These are phyloP conservation scores for Russula earlei DNA, from an alignment of 768 basidiomycete species.

Conservation along the genomic window DNA sequence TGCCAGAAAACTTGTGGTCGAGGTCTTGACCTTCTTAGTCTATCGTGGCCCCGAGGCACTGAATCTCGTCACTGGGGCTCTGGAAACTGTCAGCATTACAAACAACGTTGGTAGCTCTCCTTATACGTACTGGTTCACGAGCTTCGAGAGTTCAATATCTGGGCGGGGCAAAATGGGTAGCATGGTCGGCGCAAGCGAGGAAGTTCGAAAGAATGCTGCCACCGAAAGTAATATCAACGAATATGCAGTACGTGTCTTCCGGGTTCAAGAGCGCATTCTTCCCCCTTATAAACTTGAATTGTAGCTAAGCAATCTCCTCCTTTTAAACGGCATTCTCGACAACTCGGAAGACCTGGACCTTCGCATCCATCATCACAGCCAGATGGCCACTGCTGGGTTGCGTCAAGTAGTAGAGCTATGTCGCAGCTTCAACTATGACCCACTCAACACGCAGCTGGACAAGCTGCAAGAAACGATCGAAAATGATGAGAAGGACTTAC, in stretches of 20 bases:
- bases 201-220: slow-evolving; percentile 60
- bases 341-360: slow-evolving; percentile 70
- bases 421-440: slow-evolving; percentile 50
- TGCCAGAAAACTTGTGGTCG: slow-evolving; percentile 68
- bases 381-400: slow-evolving; percentile 86
- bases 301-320: slow-evolving; percentile 60
- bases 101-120: slow-evolving; percentile 48
- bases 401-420: slow-evolving; percentile 63
- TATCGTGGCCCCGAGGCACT: slow-evolving; percentile 54
- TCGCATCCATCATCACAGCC: slow-evolving; percentile 75
- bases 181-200: slow-evolving; percentile 89
- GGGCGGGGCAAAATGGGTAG: slow-evolving; percentile 94
- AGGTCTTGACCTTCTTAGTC: slow-evolving; percentile 66
- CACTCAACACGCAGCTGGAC: slow-evolving; percentile 58
- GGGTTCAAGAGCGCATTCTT: not conserved
- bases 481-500: slow-evolving; percentile 64
- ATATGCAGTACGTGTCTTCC: slow-evolving; percentile 60
- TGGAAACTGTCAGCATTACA: slow-evolving; percentile 61
- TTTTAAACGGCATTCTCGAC: slow-evolving; percentile 60
- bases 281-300: not conserved
- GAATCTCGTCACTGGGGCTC: slow-evolving; percentile 59
- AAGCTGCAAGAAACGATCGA: slow-evolving; percentile 52
- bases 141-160: slow-evolving; percentile 60
- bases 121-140: slow-evolving; percentile 88
- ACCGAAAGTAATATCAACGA: slow-evolving; percentile 66